Conservation (phyloP, 306 rosid species). For the Lablab purpureus region DNA sequence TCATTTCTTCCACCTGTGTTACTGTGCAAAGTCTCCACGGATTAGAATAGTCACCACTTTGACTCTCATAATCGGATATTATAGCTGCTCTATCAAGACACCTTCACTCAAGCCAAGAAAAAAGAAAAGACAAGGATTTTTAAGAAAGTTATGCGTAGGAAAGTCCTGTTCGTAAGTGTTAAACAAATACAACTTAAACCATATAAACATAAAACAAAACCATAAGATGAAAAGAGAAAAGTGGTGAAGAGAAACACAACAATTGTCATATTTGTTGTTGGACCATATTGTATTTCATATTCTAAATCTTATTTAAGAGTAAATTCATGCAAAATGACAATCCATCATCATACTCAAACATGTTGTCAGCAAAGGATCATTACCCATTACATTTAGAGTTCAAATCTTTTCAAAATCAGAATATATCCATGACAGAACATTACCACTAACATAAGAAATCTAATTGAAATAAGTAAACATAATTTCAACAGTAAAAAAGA, state of each 20-base stretch:
- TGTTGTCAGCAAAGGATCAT: neutral
- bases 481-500: too few relatives aligned
- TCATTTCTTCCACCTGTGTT: slow-evolving; percentile 93
- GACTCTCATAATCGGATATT: slow-evolving; percentile 62
- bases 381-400: neutral
- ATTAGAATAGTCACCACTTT: slow-evolving; percentile 59
- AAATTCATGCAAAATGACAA: neutral
- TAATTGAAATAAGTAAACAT: too few relatives aligned
- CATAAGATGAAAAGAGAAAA: neutral
- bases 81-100: slow-evolving; percentile 89
- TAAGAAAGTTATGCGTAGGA: slow-evolving; percentile 10
- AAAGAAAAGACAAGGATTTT: neutral
- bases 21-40: slow-evolving; percentile 92
- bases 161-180: neutral
- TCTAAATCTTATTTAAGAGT: neutral
- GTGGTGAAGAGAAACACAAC: neutral
- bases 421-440: too few relatives aligned
- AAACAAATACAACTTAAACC: neutral
- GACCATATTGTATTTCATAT: neutral
- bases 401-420: too few relatives aligned
- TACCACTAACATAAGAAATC: too few relatives aligned
- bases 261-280: too few relatives aligned
- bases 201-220: too few relatives aligned
- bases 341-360: neutral
- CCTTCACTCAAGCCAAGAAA: slow-evolving; percentile 54